phyloP scores from a whole-genome alignment of 345 rosid species.

The Limnanthes douglasii region DNA sequence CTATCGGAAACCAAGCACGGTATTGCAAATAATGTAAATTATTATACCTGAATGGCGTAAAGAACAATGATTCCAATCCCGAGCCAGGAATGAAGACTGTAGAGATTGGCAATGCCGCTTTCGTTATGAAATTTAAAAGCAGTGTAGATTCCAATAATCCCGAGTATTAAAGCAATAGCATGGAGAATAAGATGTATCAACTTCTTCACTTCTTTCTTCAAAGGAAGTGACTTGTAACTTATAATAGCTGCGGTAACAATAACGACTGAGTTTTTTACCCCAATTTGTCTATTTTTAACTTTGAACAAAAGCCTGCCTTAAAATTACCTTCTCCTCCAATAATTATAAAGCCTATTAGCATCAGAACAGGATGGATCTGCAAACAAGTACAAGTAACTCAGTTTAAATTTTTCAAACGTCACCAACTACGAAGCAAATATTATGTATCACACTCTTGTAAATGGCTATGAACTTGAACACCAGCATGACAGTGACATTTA shows the following conservation, averaged over 20 bases:
- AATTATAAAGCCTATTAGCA: conserved; percentile 79
- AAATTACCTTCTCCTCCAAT: conserved; percentile 91
- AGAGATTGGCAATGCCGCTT: conserved; percentile 60
- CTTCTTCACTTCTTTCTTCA: conserved; percentile 69
- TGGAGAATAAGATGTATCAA: conserved; percentile 64
- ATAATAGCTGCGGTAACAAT: conserved; percentile 83
- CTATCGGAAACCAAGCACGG: neutral
- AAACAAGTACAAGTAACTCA: neutral
- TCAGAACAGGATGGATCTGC: conserved; percentile 86
- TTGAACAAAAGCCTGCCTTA: neutral
- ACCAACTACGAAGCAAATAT: no score
- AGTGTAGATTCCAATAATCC: conserved; percentile 52
- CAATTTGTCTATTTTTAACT: no score
- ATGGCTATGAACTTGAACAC: no score
- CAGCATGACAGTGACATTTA: no score
- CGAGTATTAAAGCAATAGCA: conserved; percentile 67
- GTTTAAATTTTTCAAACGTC: neutral
- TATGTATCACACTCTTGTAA: no score
- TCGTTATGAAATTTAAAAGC: conserved; percentile 92
- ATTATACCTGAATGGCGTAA: conserved; percentile 90
- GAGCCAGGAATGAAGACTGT: conserved; percentile 95
- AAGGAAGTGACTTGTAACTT: conserved; percentile 55
- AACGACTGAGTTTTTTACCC: no score
- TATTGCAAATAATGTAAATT: no score
- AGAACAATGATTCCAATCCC: conserved; percentile 66